phyloP scores from a whole-genome alignment of 2,329 filamentous ascomycete genomes.

The Fusarium palustre region DNA sequence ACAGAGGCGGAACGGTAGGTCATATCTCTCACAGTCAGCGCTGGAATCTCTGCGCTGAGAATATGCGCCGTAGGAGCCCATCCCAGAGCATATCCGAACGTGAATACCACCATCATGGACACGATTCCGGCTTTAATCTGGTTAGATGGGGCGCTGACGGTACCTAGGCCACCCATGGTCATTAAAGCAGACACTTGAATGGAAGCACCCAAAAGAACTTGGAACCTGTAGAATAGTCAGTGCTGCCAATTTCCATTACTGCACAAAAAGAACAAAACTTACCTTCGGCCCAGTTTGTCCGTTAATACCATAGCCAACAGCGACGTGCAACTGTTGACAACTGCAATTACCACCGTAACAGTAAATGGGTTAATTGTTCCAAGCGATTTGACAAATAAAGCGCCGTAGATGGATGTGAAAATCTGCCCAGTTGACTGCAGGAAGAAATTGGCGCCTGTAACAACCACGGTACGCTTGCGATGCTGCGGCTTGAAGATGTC shows the following conservation, averaged over 20 bases:
- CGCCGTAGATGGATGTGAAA: conserved; percentile 40
- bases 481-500: conserved; percentile 29
- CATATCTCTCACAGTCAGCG: conserved; percentile 48
- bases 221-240: background rate
- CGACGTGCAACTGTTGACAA: conserved; percentile 31
- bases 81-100: conserved; percentile 48
- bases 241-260: background rate
- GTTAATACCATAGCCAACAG: background rate
- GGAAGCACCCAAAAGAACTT: background rate
- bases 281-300: conserved; percentile 2
- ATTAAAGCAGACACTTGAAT: conserved; percentile 33
- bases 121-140: conserved; percentile 47
- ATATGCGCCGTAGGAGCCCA: conserved; percentile 54
- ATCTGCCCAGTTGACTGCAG: conserved; percentile 41
- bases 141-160: conserved; percentile 26
- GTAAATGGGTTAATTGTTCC: conserved; percentile 46
- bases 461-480: conserved; percentile 29
- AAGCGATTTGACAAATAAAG: conserved; percentile 39
- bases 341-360: conserved; percentile 42
- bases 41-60: conserved; percentile 51
- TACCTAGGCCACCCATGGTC: conserved; percentile 54
- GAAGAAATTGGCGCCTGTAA: conserved; percentile 31
- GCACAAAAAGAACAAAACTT: background rate
- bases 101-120: conserved; percentile 50
- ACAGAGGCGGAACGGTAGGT: conserved; percentile 8